Conservation (phyloP, 768 basidiomycete species). For the Cytidiella melzeri region DNA sequence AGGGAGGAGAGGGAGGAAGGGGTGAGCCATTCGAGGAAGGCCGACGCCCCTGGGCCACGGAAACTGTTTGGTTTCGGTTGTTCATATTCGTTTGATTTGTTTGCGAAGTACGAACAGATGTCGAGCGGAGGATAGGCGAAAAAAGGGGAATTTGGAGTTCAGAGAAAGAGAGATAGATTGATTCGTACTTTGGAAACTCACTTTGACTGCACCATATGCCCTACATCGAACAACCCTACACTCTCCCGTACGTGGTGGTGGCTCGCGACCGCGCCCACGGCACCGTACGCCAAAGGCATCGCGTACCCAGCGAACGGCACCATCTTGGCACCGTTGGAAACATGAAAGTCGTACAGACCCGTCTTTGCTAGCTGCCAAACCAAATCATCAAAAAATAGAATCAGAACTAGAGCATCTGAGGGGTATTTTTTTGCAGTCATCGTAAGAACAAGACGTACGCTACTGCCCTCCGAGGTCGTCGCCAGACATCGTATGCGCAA, state of each 20-base stretch:
- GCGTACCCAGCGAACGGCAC: conserved; percentile 93
- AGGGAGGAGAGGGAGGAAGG: conserved; percentile 74
- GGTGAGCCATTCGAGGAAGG: conserved; percentile 85
- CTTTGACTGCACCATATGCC: conserved; percentile 97
- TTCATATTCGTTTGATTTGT: not conserved
- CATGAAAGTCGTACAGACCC: conserved; percentile 84
- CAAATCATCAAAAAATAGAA: no score
- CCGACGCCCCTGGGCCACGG: conserved; percentile 68
- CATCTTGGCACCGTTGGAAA: conserved; percentile 83
- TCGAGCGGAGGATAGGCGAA: no score
- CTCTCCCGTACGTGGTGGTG: conserved; percentile 82
- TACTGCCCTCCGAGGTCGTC: no score
- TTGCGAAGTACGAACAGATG: no score
- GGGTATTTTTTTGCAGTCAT: no score
- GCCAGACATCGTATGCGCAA: no score
- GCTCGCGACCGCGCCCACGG: conserved; percentile 81
- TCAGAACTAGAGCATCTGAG: no score
- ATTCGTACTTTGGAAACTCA: conserved; percentile 27
- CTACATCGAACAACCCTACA: conserved; percentile 92
- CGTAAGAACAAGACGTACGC: no score
- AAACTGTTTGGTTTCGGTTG: conserved; percentile 63
- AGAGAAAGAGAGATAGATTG: not conserved
- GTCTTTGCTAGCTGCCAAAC: conserved; percentile 57
- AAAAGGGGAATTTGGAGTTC: no score
- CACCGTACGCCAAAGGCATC: conserved; percentile 88